Conservation (phyloP, 169 alveolate genomes). For the Toxoplasma gondii region DNA sequence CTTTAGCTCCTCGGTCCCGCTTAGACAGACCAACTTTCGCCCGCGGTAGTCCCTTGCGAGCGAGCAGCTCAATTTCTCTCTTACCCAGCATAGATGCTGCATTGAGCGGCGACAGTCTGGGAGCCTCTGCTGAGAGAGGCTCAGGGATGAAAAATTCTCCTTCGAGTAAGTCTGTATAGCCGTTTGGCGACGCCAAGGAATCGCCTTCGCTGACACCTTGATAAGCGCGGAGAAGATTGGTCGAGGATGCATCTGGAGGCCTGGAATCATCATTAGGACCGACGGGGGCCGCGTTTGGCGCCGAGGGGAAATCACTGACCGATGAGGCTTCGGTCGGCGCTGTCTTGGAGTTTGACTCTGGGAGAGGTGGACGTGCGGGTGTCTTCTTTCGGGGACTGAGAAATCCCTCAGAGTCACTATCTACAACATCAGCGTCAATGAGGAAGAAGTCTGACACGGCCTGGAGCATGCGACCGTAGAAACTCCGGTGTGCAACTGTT, state of each 20-base stretch:
- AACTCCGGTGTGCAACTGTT: background rate
- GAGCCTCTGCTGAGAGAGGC: too few species aligned
- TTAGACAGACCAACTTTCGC: too few species aligned
- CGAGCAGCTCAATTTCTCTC: too few species aligned
- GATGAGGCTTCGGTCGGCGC: background rate
- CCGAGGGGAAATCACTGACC: background rate
- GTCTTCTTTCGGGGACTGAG: background rate
- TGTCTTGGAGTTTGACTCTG: background rate
- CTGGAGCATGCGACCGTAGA: slow-evolving; percentile 42
- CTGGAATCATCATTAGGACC: background rate
- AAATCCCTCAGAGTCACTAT: background rate
- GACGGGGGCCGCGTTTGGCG: background rate
- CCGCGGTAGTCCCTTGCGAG: too few species aligned
- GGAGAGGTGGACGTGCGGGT: background rate
- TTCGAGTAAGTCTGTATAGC: background rate
- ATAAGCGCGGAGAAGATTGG: background rate
- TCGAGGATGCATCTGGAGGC: background rate
- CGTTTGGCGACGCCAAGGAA: background rate
- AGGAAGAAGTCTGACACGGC: slow-evolving; percentile 23
- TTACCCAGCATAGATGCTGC: too few species aligned
- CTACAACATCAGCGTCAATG: background rate
- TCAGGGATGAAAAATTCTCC: background rate
- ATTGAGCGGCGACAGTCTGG: too few species aligned
- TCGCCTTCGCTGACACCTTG: background rate
- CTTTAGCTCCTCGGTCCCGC: background rate